phyloP scores from a whole-genome alignment of 441 rosid species.

The Adansonia gregorii region DNA sequence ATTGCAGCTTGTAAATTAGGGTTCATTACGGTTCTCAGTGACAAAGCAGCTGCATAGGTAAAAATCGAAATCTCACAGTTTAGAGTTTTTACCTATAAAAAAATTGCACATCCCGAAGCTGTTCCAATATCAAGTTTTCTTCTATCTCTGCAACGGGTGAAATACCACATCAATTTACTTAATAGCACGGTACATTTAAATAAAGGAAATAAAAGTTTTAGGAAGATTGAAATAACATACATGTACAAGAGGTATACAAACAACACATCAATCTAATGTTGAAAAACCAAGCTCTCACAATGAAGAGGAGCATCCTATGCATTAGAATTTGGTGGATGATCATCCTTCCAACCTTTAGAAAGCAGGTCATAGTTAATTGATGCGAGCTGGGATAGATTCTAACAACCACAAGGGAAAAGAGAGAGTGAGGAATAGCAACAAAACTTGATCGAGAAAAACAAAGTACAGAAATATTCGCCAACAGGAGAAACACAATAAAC shows the following conservation, averaged over 20 bases:
- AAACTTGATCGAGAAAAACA: neutral
- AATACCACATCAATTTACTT: neutral
- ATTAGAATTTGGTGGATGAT: slow-evolving; percentile 54
- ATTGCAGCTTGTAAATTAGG: slow-evolving; percentile 22
- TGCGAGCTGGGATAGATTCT: slow-evolving; percentile 97
- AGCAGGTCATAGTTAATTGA: slow-evolving; percentile 97
- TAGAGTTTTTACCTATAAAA: slow-evolving; percentile 39
- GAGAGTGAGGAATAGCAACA: neutral
- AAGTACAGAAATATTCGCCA: neutral
- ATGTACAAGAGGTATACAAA: slow-evolving; percentile 60
- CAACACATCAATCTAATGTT: slow-evolving; percentile 32
- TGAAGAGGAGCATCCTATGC: slow-evolving; percentile 38
- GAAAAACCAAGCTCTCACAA: slow-evolving; percentile 28
- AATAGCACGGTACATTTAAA: neutral
- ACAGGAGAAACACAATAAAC: neutral
- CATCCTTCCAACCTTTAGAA: slow-evolving; percentile 97
- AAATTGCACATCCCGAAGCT: slow-evolving; percentile 41
- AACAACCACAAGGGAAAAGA: slow-evolving; percentile 23
- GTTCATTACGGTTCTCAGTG: slow-evolving; percentile 19
- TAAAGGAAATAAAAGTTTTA: neutral
- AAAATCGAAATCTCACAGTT: slow-evolving; percentile 36
- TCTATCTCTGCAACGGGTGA: slow-evolving; percentile 46
- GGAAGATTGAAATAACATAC: slow-evolving; percentile 37
- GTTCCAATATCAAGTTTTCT: slow-evolving; percentile 40
- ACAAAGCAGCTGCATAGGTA: slow-evolving; percentile 30